Evolutionary conservation across 257 asterid genomes (phyloP).

Genomic region (Echites panduratus): DNA sequence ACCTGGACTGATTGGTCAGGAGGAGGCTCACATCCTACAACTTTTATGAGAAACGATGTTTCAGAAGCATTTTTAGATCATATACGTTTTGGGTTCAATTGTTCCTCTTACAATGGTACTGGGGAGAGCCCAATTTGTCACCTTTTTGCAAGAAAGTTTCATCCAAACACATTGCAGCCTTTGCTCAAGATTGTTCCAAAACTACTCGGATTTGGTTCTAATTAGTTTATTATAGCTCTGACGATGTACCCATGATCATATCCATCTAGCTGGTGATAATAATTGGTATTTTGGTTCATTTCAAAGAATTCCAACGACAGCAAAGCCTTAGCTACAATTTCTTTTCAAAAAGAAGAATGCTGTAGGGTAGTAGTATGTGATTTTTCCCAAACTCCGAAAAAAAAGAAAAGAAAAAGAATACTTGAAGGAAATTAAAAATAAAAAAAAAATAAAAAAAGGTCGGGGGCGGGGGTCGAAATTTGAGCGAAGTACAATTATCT

Average conservation of each 20-base stretch:
- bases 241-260: background rate
- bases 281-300: no score
- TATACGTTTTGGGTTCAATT: slow-evolving; percentile 34
- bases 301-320: no score
- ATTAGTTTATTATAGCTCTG: background rate
- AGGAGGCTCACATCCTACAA: slow-evolving; percentile 60
- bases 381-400: no score
- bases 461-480: no score
- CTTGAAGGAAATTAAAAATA: no score
- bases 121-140: slow-evolving; percentile 45
- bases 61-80: slow-evolving; percentile 34
- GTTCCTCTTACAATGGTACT: slow-evolving; percentile 45
- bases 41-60: slow-evolving; percentile 36
- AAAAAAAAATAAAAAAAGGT: no score
- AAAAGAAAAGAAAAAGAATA: no score
- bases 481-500: no score
- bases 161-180: slow-evolving; percentile 55
- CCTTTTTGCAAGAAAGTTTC: slow-evolving; percentile 78
- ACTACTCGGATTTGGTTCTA: slow-evolving; percentile 30
- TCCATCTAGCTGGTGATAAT: background rate
- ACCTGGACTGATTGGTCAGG: slow-evolving; percentile 79
- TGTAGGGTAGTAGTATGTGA: no score
- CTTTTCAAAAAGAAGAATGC: no score
- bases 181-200: slow-evolving; percentile 51
- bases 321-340: no score